These are phyloP conservation scores for Oryza coarctata DNA, from an alignment of 176 grass and related monocot genomes.

Conservation along the genomic window DNA sequence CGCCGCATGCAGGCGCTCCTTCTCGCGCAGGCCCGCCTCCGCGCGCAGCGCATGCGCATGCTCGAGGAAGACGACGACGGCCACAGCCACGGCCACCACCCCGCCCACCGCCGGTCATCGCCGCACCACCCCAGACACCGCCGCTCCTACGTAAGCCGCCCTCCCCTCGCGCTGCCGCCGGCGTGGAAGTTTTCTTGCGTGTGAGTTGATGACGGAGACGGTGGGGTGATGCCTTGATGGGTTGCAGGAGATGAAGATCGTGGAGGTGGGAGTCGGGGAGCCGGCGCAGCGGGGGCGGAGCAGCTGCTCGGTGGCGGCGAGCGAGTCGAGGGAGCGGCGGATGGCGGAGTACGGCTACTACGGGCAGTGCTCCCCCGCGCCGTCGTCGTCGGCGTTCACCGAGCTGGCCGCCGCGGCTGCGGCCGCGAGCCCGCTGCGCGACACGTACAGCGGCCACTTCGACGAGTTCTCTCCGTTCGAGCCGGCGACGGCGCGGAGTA, in stretches of 20 bases:
- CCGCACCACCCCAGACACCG: conserved; percentile 50
- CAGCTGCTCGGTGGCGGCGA: conserved; percentile 43
- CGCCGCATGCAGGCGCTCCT: conserved; percentile 78
- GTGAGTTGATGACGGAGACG: neutral
- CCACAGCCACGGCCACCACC: conserved; percentile 8
- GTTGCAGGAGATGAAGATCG: conserved; percentile 75
- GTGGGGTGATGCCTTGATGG: neutral
- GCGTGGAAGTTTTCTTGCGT: no score
- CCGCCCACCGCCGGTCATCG: conserved; percentile 44
- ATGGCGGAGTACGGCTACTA: conserved; percentile 32
- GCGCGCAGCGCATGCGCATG: conserved; percentile 58
- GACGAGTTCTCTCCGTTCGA: conserved; percentile 40
- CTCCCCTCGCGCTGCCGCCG: no score
- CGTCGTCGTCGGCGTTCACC: conserved; percentile 31
- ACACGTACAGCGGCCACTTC: conserved; percentile 46
- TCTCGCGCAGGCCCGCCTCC: conserved; percentile 56
- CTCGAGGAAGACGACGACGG: conserved; percentile 33
- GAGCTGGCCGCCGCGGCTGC: neutral
- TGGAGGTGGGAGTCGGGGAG: conserved; percentile 67
- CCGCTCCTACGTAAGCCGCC: conserved; percentile 59
- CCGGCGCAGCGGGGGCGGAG: conserved; percentile 45
- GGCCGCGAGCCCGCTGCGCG: conserved; percentile 21
- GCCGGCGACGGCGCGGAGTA: conserved; percentile 31
- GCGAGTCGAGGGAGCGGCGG: conserved; percentile 29
- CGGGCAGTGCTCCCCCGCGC: conserved; percentile 42